Conservation (phyloP, 2,329 filamentous ascomycete species). For the Epichloe festucae region DNA sequence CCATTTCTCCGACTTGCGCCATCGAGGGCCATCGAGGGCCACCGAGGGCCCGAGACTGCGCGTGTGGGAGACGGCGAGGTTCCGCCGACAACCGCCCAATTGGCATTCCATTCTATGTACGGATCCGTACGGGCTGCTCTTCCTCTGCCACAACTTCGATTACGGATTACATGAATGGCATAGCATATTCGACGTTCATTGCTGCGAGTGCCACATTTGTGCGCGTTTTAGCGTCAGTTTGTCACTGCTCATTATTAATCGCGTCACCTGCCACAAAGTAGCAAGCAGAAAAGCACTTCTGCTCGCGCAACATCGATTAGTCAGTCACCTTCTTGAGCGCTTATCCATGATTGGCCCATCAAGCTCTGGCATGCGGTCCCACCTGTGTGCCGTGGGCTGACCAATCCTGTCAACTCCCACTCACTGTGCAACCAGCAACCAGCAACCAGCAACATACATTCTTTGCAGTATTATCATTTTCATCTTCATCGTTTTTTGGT, state of each 20-base stretch:
- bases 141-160: no score
- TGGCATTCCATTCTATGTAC: not conserved
- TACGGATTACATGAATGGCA: no score
- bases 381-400: not conserved
- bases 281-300: no score
- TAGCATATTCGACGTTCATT: no score
- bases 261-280: not conserved
- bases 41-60: not conserved
- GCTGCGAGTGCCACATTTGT: constrained; percentile 17
- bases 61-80: constrained; percentile 1
- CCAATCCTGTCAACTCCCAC: not conserved
- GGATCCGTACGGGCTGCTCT: no score
- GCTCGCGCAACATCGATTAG: no score
- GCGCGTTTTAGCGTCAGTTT: constrained; percentile 15
- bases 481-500: not conserved
- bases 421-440: not conserved
- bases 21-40: not conserved
- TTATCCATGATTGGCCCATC: no score
- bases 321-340: no score
- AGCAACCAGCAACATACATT: not conserved
- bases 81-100: constrained; percentile 5
- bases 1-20: constrained; percentile 7
- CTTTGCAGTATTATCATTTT: not conserved
- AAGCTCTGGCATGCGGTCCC: not conserved
- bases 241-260: not conserved